Conservation (phyloP, 345 rosid genomes). For the Brassica juncea region DNA sequence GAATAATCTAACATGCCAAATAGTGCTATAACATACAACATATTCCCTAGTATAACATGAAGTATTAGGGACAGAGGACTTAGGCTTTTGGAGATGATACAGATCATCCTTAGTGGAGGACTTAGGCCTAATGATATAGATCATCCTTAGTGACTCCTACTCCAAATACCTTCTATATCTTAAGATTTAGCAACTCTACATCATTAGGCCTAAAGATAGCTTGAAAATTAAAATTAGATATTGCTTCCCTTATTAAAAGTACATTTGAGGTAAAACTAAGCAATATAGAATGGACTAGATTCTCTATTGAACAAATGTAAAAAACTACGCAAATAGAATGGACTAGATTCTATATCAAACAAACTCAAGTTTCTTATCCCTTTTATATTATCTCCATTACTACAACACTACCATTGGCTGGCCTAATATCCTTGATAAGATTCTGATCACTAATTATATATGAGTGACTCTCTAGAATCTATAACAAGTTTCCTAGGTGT, state of each 20-base stretch:
- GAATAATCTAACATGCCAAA: too few relatives aligned
- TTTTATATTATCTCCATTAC: too few relatives aligned
- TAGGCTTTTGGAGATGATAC: too few relatives aligned
- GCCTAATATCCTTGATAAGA: background rate
- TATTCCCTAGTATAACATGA: too few relatives aligned
- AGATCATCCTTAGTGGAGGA: too few relatives aligned
- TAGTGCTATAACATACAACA: too few relatives aligned
- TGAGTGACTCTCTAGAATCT: background rate
- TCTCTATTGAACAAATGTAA: background rate
- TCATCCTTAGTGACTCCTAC: too few relatives aligned
- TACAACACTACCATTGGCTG: background rate
- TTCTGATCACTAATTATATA: background rate
- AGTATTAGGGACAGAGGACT: too few relatives aligned
- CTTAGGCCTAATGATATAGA: too few relatives aligned
- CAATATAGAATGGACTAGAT: background rate
- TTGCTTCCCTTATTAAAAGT: background rate
- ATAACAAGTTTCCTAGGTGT: background rate
- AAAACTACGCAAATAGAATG: too few relatives aligned
- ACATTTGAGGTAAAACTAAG: background rate
- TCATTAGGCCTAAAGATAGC: background rate
- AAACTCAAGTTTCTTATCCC: too few relatives aligned
- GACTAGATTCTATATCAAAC: too few relatives aligned
- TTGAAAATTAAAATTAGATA: background rate
- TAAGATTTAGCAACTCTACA: background rate
- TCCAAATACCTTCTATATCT: background rate